Evolutionary conservation across 495 filamentous ascomycete genomes (phyloP).

Genomic region (Chlorociboria aeruginascens): DNA sequence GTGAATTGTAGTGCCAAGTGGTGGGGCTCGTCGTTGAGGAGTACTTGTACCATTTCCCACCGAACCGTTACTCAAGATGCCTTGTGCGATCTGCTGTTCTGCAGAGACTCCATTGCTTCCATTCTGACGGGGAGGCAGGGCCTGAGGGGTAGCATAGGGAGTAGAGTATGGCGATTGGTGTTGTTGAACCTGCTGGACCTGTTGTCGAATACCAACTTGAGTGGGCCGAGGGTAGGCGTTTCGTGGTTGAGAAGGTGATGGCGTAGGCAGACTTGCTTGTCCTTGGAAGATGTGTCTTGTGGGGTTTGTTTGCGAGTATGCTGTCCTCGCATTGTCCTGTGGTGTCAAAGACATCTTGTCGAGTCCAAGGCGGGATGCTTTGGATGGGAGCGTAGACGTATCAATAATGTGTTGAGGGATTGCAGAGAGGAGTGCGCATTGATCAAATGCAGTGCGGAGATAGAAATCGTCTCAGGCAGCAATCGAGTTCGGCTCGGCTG

Average conservation of each 20-base stretch:
- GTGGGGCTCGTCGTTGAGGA: constrained; percentile 17
- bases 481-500: background rate
- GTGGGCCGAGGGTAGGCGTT: constrained; percentile 5
- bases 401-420: constrained; percentile 5
- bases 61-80: constrained; percentile 16
- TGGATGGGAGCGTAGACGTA: constrained; percentile 11
- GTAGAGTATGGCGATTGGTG: constrained; percentile 18
- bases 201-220: constrained; percentile 14
- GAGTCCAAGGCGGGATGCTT: constrained; percentile 1
- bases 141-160: constrained; percentile 15
- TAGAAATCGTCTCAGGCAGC: background rate
- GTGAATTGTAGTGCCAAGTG: constrained; percentile 14
- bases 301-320: constrained; percentile 10
- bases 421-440: background rate
- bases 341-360: constrained; percentile 17
- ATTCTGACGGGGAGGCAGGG: constrained; percentile 11
- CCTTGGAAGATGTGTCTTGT: constrained; percentile 12
- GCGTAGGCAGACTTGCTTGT: constrained; percentile 4
- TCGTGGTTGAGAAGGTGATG: constrained; percentile 12
- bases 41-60: constrained; percentile 12
- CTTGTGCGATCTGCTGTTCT: constrained; percentile 21
- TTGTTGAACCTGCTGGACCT: constrained; percentile 4
- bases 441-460: background rate
- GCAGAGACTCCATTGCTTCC: constrained; percentile 12
- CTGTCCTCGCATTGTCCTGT: constrained; percentile 13